Evolutionary conservation across 768 basidiomycete genomes (phyloP), one percentile per base, ranked within the genome.

Genomic region (Suillus americanus): DNA sequence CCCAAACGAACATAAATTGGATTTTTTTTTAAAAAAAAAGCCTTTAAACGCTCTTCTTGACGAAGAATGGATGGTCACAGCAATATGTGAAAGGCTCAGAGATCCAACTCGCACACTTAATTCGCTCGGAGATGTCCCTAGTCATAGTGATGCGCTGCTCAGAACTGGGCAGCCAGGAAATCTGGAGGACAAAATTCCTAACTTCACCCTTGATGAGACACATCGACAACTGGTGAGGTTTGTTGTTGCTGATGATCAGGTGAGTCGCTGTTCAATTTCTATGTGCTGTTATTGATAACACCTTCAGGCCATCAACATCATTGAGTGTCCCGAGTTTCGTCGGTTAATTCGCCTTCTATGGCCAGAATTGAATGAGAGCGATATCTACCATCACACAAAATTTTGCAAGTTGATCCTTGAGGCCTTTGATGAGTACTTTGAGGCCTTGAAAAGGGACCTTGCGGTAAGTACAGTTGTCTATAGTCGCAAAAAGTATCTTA

Each of bases 331-430:
- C 1, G 33, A 64, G 18, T 50, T 65, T 10, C 20, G 40, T 2
- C 18, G 45, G 1, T 28, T 65, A 8, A 16, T 65, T n/a, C 40
- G 33, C 14, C 48, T 50, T n/a, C 57, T 61, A 33, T 46, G 51
- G 35, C 37, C 48, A 9, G 38, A 65, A 8, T 20, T 61, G 3
- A 40, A 62, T n/a, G 64, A 69, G 18, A 60, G 50, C 10, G 56
- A 69, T 41, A 67, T 69, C 46, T 51, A 63, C 12, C 63, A 65
- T 51, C 41, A 30, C 30, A 67, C 64, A 1, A 67, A 61, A 40
- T 25, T 65, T 8, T 23, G 35, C 5, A 55, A 69, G 20, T 37
- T 45, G 33, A 60, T 69, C 30, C 43, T 65, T 37, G 40, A 16
- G 12, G 57, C 50, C 30, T 40, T 10, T 12, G 25, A 16, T 14